phyloP scores from a whole-genome alignment of 495 filamentous ascomycete species.

The Penicilliopsis zonata region DNA sequence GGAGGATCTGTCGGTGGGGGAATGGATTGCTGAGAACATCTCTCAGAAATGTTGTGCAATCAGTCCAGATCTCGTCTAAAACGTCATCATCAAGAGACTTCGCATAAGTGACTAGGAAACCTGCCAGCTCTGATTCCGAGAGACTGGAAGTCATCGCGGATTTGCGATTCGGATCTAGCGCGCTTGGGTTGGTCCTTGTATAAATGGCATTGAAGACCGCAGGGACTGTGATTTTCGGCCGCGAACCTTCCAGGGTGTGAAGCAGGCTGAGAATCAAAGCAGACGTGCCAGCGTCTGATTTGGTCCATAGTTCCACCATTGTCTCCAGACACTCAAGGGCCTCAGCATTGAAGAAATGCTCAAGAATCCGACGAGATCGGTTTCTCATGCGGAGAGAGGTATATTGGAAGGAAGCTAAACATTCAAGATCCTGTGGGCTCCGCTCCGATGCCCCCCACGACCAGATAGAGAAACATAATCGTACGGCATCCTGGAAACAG shows the following conservation, averaged over 20 bases:
- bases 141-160: slow-evolving; percentile 78
- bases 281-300: slow-evolving; percentile 26
- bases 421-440: slow-evolving; percentile 51
- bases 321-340: slow-evolving; percentile 93
- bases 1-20: slow-evolving; percentile 83
- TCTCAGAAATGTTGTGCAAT: slow-evolving; percentile 82
- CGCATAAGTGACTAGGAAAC: slow-evolving; percentile 82
- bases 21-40: slow-evolving; percentile 91
- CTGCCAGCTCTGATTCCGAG: slow-evolving; percentile 68
- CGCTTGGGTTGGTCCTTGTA: slow-evolving; percentile 75
- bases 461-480: slow-evolving; percentile 88
- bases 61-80: slow-evolving; percentile 98
- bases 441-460: slow-evolving; percentile 68
- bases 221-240: slow-evolving; percentile 85
- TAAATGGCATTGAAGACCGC: slow-evolving; percentile 97
- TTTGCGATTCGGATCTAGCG: slow-evolving; percentile 66
- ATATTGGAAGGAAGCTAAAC: slow-evolving; percentile 75
- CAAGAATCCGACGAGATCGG: slow-evolving; percentile 71
- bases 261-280: slow-evolving; percentile 64
- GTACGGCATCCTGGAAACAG: slow-evolving; percentile 93
- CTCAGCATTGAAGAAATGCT: slow-evolving; percentile 88
- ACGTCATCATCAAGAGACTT: slow-evolving; percentile 88
- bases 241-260: slow-evolving; percentile 81
- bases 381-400: slow-evolving; percentile 84
- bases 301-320: slow-evolving; percentile 68